Evolutionary conservation across 2,329 filamentous ascomycete genomes (phyloP).

Genomic region (Ophiostoma novo-ulmi): DNA sequence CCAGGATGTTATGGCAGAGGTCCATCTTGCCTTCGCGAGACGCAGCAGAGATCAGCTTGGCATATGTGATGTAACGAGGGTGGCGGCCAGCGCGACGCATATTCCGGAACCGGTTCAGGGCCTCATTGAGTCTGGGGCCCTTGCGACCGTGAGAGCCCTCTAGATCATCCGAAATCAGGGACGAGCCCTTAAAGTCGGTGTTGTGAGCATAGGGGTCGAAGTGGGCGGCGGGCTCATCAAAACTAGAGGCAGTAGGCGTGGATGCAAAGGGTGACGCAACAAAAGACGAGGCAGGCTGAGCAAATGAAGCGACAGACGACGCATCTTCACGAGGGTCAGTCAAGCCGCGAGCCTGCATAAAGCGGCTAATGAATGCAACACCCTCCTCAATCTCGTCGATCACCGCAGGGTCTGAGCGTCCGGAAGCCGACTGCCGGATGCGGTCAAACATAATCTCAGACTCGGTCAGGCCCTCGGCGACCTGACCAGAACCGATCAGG

Average conservation of each 20-base stretch:
- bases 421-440: constrained; percentile 59
- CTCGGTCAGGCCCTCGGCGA: constrained; percentile 73
- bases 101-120: constrained; percentile 78
- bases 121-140: constrained; percentile 70
- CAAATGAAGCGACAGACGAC: constrained; percentile 43
- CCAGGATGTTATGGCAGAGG: constrained; percentile 77
- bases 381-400: constrained; percentile 83
- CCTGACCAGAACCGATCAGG: constrained; percentile 76
- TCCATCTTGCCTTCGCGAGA: constrained; percentile 79
- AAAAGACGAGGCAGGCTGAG: constrained; percentile 36
- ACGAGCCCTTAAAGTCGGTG: constrained; percentile 90
- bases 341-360: constrained; percentile 54
- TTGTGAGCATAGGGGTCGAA: constrained; percentile 87
- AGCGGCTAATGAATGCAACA: constrained; percentile 60
- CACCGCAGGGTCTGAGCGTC: constrained; percentile 46
- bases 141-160: constrained; percentile 73
- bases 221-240: constrained; percentile 58
- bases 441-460: constrained; percentile 82
- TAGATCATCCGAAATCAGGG: constrained; percentile 81
- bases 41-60: constrained; percentile 87
- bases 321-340: constrained; percentile 48
- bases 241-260: constrained; percentile 54
- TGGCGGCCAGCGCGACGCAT: constrained; percentile 89
- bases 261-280: constrained; percentile 49
- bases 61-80: constrained; percentile 92